These are phyloP conservation scores for Chenopodium suecicum DNA, from an alignment of 148 eudicot species.

Conservation along the genomic window DNA sequence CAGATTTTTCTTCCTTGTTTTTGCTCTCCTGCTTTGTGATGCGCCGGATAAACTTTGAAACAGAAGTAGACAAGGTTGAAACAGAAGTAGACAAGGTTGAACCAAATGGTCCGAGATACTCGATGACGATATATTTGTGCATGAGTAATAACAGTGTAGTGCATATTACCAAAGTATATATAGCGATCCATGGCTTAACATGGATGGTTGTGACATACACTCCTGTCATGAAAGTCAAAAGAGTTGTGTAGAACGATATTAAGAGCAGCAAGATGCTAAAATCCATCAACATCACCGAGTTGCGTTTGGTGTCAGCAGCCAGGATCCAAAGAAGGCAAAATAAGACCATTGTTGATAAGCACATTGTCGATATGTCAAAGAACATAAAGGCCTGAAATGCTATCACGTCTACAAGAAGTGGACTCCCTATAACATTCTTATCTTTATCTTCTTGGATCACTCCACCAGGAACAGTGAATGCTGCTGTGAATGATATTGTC, in stretches of 20 bases:
- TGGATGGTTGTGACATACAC: slow-evolving; percentile 2
- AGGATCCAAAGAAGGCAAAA: slow-evolving; percentile 10
- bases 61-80: no score
- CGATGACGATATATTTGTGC: background rate
- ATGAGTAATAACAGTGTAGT: background rate
- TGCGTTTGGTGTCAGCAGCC: background rate
- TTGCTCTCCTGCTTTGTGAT: no score
- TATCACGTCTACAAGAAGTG: no score
- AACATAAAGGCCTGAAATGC: slow-evolving; percentile 4
- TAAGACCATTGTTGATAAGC: slow-evolving; percentile 15
- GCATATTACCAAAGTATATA: background rate
- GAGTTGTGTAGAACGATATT: slow-evolving; percentile 12
- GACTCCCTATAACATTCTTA: background rate
- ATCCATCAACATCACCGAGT: background rate
- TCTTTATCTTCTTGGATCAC: no score
- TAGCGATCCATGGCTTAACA: slow-evolving; percentile 6
- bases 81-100: no score
- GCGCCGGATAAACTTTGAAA: no score
- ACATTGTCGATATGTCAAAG: slow-evolving; percentile 10
- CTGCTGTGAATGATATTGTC: no score
- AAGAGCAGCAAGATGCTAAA: background rate
- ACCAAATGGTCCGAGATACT: background rate
- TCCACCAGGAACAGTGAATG: no score
- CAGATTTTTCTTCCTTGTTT: no score
- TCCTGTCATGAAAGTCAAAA: slow-evolving; percentile 27